Conservation (phyloP, 2,329 filamentous ascomycete species). For the Trichoderma citrinoviride region DNA sequence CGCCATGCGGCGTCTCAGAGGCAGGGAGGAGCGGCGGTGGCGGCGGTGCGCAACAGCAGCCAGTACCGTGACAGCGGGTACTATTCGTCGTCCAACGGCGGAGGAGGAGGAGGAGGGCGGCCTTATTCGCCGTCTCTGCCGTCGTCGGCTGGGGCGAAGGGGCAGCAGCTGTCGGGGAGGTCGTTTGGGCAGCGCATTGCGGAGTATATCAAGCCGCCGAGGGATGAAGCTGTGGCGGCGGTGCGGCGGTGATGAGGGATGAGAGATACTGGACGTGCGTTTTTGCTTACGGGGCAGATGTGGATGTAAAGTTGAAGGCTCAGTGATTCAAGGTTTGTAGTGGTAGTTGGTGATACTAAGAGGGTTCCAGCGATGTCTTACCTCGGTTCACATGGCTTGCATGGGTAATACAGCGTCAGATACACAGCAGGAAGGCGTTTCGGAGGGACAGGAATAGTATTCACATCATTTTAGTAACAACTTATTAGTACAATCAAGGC, state of each 20-base stretch:
- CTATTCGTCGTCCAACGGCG: slow-evolving; percentile 14
- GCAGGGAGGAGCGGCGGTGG: neutral
- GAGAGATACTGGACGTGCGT: neutral
- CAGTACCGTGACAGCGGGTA: slow-evolving; percentile 21
- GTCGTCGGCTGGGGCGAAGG: neutral
- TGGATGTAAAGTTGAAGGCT: too few species aligned
- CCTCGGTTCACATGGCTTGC: too few species aligned
- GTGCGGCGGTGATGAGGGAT: neutral
- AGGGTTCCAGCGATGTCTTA: too few species aligned
- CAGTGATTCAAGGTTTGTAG: too few species aligned
- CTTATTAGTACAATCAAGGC: too few species aligned
- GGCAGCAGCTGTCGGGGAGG: neutral
- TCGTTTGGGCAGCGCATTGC: slow-evolving; percentile 19
- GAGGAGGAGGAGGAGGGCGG: neutral
- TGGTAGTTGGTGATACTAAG: too few species aligned
- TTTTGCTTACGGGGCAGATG: neutral
- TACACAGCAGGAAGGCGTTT: too few species aligned
- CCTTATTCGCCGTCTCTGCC: neutral
- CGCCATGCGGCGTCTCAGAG: slow-evolving; percentile 6
- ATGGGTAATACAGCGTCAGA: too few species aligned
- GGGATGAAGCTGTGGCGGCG: neutral
- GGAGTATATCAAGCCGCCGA: slow-evolving; percentile 22
- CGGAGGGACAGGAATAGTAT: too few species aligned
- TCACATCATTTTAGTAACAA: too few species aligned
- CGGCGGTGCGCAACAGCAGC: neutral